Base-by-base conservation (phyloP, 1,284 basidiomycete species). In the Volvariella volvacea region DNA sequence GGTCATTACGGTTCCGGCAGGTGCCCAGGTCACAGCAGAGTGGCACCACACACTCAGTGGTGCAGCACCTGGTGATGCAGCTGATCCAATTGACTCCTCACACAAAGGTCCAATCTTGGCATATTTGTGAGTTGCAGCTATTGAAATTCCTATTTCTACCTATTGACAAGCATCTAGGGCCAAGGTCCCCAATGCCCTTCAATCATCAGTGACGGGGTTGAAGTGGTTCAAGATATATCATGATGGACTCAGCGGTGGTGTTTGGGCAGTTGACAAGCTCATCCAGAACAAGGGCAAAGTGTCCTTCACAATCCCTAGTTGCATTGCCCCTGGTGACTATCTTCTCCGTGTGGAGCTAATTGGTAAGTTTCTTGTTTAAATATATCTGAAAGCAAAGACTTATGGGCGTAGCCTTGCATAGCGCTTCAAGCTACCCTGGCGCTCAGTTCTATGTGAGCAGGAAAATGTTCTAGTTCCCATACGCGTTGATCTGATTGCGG, bases 191-290 rank as follows among this genome's bases (percentile, higher is more conserved):
- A 60, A 61, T 43, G 74, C 75, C 1, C 65, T 63, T 0, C 71
- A 75, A 48, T 56, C 63, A 20, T 51, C 45, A 16, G 74, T 76
- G 2, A 76, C 75, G 6, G 74, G 74, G 16, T 58, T 79, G 14
- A 59, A 74, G 36, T 76, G 74, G 73, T 77, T 77, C 63, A 78
- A 76, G 60, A 73, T 73, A 30, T 64, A 63, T 43, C 55, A 76
- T 47, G 74, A 74, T 44, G 73, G 71, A 4, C 58, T 66, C 15
- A 62, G 54, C 43, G 53, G 61, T 25, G 34, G 34, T 7, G 58
- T 51, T 38, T 74, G 74, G 73, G 73, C 60, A 34, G 70, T 73
- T 8, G 74, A 78, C 54, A 62, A 63, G 8, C 54, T 78, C 50
- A 67, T 74, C 45, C 56, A 65, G 9, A 75, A 74, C 60, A 73